Evolutionary conservation across 192 early-diverging fungal species (phyloP), one percentile per base, ranked within the genome.

Genomic region (Mortierella antarctica): DNA sequence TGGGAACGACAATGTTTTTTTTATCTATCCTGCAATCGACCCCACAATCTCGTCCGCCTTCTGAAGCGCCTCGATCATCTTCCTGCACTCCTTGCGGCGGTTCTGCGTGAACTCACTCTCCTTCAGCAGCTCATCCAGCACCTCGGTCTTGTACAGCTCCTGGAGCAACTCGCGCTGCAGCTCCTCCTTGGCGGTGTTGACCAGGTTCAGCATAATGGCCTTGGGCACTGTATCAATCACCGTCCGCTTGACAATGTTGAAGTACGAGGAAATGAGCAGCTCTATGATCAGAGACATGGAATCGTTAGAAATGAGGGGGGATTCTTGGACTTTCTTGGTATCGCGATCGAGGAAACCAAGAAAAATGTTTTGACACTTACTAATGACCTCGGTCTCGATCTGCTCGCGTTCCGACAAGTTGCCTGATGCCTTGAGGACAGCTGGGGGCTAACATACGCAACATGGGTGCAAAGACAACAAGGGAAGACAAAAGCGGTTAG

Each of bases 311-410:
- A 20, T 45, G 12, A 42, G 40, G 20, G 14, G 7, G 50, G 14
- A n/a, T 59, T 14, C 23, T 59, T 52, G 21, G 55, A 17, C 1
- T 40, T 31, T 59, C 14, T 12, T 12, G 15, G 15, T 5, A 62
- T 47, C 5, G 15, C 41, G 14, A 47, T 47, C 42, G n/a, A 31
- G 31, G 31, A n/a, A 47, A 17, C 44, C 23, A 53, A 51, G 20
- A 11, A 15, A 14, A 17, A 18, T n/a, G 57, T 46, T 20, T 5
- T 49, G 0, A 17, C 13, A 90, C 87, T 90, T 84, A 94, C 93
- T 99, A 77, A 99, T 99, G 18, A 99, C 97, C 86, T 99, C 98
- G 4, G 94, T 99, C 71, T 99, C 98, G 87, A 97, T 94, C 80
- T 91, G 89, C 85, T 99, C 98, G 52, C 97, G 91, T 82, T 99